Evolutionary conservation across 2,329 filamentous ascomycete species (phyloP).

Genomic region (Diaporthe caulivora): DNA sequence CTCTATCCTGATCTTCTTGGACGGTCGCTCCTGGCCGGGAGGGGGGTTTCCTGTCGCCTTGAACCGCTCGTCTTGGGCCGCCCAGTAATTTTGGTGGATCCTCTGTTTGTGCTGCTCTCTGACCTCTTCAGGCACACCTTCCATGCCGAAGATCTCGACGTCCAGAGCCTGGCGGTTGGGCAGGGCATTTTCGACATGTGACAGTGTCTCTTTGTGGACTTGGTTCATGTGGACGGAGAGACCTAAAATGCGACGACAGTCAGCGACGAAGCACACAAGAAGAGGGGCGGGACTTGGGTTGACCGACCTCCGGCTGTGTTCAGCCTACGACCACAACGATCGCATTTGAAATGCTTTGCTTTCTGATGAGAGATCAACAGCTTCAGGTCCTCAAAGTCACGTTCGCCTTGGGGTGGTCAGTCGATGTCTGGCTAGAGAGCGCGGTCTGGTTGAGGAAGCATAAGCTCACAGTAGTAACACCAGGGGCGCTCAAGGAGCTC

Average conservation of each 20-base stretch:
- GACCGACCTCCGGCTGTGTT: conserved; percentile 92
- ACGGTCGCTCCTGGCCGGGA: conserved; percentile 73
- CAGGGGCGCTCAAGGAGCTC: conserved; percentile 89
- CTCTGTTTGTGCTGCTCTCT: conserved; percentile 86
- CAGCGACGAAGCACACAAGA: conserved; percentile 17
- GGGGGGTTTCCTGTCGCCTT: conserved; percentile 87
- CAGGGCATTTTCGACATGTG: conserved; percentile 90
- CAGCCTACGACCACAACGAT: conserved; percentile 86
- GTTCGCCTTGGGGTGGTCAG: conserved; percentile 70
- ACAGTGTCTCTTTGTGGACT: conserved; percentile 94
- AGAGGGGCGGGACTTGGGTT: background rate
- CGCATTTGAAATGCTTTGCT: conserved; percentile 99
- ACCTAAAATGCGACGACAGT: conserved; percentile 64
- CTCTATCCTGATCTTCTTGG: conserved; percentile 81
- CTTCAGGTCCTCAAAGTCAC: conserved; percentile 97
- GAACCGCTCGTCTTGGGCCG: conserved; percentile 85
- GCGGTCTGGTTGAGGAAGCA: conserved; percentile 26
- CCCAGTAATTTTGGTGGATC: conserved; percentile 87
- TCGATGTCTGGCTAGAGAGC: conserved; percentile 38
- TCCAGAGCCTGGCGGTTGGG: conserved; percentile 87
- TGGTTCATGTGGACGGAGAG: conserved; percentile 98
- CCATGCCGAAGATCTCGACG: conserved; percentile 98
- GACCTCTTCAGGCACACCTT: conserved; percentile 91
- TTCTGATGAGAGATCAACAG: conserved; percentile 98
- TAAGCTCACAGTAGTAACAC: conserved; percentile 91